A percentile compares a stretch with the other conserved stretches of the same genome.
These are phyloP conservation scores for Starmerella roubikii DNA, from an alignment of 805 yeast genomes.

Conservation along the genomic window DNA sequence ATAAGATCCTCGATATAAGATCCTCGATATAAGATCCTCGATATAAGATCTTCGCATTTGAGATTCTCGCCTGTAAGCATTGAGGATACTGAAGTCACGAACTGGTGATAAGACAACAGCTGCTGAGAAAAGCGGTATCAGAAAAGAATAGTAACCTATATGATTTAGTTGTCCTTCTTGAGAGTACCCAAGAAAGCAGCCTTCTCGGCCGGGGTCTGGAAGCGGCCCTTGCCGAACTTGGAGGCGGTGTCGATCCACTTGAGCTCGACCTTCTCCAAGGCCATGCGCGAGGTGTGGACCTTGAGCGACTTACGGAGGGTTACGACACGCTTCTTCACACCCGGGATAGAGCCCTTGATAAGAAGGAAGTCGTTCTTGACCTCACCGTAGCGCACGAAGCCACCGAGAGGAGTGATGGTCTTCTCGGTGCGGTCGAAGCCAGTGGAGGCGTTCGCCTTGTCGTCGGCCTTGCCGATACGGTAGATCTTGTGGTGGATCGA, in stretches of 20 bases:
- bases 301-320: slow-evolving; percentile 97
- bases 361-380: slow-evolving; percentile 95
- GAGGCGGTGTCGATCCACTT: slow-evolving; percentile 99
- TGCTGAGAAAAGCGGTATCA: neutral
- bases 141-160: neutral
- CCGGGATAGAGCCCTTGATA: slow-evolving; percentile 98
- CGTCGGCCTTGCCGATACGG: slow-evolving; percentile 96
- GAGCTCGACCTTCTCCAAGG: slow-evolving; percentile 88
- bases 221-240: slow-evolving; percentile 99
- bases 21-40: too few relatives aligned
- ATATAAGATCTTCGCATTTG: too few relatives aligned
- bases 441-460: slow-evolving; percentile 89
- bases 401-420: slow-evolving; percentile 99
- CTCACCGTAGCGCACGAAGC: slow-evolving; percentile 98
- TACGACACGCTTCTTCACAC: slow-evolving; percentile 98
- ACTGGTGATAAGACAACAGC: too few relatives aligned
- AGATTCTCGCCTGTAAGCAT: too few relatives aligned
- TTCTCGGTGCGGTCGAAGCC: slow-evolving; percentile 98
- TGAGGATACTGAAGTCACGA: too few relatives aligned
- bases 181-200: slow-evolving; percentile 98
- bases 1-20: too few relatives aligned
- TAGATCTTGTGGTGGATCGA: slow-evolving; percentile 99
- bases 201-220: slow-evolving; percentile 99
- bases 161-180: slow-evolving; percentile 71
- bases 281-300: slow-evolving; percentile 96